These are phyloP conservation scores for Collybia sp. DNA, from an alignment of 768 basidiomycete genomes.

Conservation along the genomic window DNA sequence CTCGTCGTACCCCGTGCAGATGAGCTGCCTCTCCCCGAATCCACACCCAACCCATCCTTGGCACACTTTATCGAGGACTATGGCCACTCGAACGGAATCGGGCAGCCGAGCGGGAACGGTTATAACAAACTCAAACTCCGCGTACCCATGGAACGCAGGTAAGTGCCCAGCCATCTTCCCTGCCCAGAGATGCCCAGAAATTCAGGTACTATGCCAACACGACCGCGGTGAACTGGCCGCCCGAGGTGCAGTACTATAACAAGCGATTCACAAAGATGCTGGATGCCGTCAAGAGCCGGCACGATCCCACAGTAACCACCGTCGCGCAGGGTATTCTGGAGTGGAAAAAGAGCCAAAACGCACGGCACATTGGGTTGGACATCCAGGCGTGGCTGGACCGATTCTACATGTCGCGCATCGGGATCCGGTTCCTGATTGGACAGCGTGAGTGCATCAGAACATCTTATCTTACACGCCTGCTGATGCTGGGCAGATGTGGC, in stretches of 20 bases:
- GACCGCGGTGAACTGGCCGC: slow-evolving; percentile 72
- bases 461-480: slow-evolving; percentile 5
- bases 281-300: slow-evolving; percentile 86
- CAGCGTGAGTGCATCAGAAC: slow-evolving; percentile 62
- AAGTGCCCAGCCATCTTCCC: slow-evolving; percentile 13
- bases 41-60: slow-evolving; percentile 76
- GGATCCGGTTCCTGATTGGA: slow-evolving; percentile 94
- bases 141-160: slow-evolving; percentile 85
- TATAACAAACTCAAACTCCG: slow-evolving; percentile 62
- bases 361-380: slow-evolving; percentile 71
- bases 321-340: slow-evolving; percentile 95
- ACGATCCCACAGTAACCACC: slow-evolving; percentile 97
- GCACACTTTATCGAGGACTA: slow-evolving; percentile 21
- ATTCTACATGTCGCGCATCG: slow-evolving; percentile 94
- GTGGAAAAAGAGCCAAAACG: slow-evolving; percentile 80
- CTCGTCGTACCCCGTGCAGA: slow-evolving; percentile 45
- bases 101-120: slow-evolving; percentile 27
- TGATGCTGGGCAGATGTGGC: slow-evolving; percentile 67
- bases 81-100: slow-evolving; percentile 10
- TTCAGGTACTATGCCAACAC: slow-evolving; percentile 84
- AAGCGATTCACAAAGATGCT: slow-evolving; percentile 82
- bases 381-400: slow-evolving; percentile 96
- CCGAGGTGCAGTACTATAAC: slow-evolving; percentile 92
- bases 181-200: neutral
- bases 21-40: slow-evolving; percentile 56